Evolutionary conservation across 352 stramenopile species (phyloP), one percentile per base, ranked within the genome.

Genomic region (Globisporangium carolinianum): DNA sequence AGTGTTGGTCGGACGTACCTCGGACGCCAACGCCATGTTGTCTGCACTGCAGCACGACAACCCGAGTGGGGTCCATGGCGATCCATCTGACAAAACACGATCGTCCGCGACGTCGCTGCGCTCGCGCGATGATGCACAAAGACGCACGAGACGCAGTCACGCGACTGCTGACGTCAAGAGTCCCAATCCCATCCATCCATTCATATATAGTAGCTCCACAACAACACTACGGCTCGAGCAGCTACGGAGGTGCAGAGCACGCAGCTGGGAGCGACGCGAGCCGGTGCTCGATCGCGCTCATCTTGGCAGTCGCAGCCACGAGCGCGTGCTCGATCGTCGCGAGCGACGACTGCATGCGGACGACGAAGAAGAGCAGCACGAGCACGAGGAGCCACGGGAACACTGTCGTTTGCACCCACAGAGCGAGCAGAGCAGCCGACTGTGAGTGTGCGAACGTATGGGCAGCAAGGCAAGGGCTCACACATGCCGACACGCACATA

Each of bases 361-460:
- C 60, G 2, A 89, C 68, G n/a, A 89, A 59, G 49, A 83, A 68
- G 41, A 89, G 47, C 18, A 91, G 47, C 43, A 85, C 57, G 17
- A 90, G 58, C 36, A 90, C 70, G 41, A 91, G 47, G 38, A 91
- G 54, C 77, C 76, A 91, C 49, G 79, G 77, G 46, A 91, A 82
- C n/a, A 85, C 65, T 66, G 57, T 47, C 11, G 24, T 50, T 32
- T 32, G 24, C 24, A 39, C 14, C 9, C 15, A 1, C 45, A 54
- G 14, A 45, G 53, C 1, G 51, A 59, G 15, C 24, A 35, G n/a
- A 39, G 53, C 37, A 48, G 9, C 11, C 14, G 0, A 32, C 24
- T 14, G 14, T 35, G n/a, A 50, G 7, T 38, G 41, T 51, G n/a
- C 18, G 55, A 49, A 24, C 38, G 39, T 32, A 38, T 46, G 1